Evolutionary conservation across 2,329 filamentous ascomycete genomes (phyloP).

Genomic region (Parascedosporium putredinis): DNA sequence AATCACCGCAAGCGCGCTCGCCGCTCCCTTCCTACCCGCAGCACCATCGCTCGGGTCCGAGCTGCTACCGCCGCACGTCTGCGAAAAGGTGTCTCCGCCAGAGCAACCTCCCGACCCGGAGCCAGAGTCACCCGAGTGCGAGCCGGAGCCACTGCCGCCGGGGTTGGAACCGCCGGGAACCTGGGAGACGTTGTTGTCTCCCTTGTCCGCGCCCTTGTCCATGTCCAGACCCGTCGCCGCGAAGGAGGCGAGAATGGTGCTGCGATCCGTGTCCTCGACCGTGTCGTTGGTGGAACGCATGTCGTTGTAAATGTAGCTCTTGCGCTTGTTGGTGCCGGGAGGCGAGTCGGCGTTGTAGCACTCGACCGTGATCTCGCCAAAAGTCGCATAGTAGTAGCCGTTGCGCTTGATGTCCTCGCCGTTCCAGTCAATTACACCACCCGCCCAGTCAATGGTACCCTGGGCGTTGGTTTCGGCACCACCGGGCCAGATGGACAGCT

Average conservation of each 20-base stretch:
- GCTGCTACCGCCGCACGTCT: conserved; percentile 10
- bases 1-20: conserved; percentile 3
- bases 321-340: conserved; percentile 59
- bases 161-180: conserved; percentile 12
- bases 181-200: conserved; percentile 14
- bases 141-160: background rate
- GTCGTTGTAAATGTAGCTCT: conserved; percentile 67
- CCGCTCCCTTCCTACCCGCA: background rate
- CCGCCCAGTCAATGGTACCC: conserved; percentile 86
- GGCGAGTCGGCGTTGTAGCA: conserved; percentile 61
- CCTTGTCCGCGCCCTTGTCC: conserved; percentile 27
- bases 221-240: conserved; percentile 72
- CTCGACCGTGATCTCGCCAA: conserved; percentile 67
- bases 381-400: conserved; percentile 80
- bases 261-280: conserved; percentile 63
- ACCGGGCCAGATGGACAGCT: conserved; percentile 93
- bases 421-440: conserved; percentile 82
- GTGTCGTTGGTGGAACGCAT: conserved; percentile 61
- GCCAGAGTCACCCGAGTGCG: background rate
- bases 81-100: conserved; percentile 10
- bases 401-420: conserved; percentile 66
- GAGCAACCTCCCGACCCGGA: background rate
- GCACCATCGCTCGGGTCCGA: background rate
- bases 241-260: conserved; percentile 68
- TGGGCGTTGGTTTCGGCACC: conserved; percentile 67